Evolutionary conservation across 306 rosid species (phyloP).

Genomic region (Adenanthera pavonina): DNA sequence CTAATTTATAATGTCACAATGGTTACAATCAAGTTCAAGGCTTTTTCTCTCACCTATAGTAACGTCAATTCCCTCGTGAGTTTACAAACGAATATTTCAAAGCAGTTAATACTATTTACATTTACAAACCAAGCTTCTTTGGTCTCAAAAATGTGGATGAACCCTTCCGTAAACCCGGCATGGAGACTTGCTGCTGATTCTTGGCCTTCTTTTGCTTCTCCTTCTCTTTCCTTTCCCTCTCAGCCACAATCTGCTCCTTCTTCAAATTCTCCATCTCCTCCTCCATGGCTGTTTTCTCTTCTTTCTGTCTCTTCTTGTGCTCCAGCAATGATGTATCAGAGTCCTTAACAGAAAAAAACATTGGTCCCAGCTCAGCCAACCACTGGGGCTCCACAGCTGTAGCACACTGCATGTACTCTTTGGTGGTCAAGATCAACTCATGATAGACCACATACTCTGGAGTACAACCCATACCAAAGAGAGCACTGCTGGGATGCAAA

Average conservation of each 20-base stretch:
- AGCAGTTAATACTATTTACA: conserved; percentile 20
- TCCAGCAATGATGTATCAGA: conserved; percentile 91
- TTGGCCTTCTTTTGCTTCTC: conserved; percentile 69
- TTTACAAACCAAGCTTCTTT: conserved; percentile 79
- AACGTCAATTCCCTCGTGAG: background rate
- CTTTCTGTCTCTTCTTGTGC: conserved; percentile 90
- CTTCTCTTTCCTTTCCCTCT: conserved; percentile 57
- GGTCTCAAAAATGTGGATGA: conserved; percentile 86
- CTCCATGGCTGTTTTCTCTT: conserved; percentile 94
- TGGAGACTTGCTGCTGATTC: conserved; percentile 78
- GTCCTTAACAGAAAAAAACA: conserved; percentile 97
- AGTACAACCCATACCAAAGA: conserved; percentile 96
- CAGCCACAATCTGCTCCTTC: conserved; percentile 76
- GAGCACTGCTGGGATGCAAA: conserved; percentile 97
- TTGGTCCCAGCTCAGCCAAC: conserved; percentile 95
- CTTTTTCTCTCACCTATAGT: background rate
- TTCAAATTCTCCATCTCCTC: conserved; percentile 95
- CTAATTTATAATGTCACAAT: background rate
- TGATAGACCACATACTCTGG: conserved; percentile 93
- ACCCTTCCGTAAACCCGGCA: conserved; percentile 79
- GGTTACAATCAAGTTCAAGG: conserved; percentile 18
- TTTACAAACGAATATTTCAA: conserved; percentile 15
- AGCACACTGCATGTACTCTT: conserved; percentile 99
- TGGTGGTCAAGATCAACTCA: conserved; percentile 77
- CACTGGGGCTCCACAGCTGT: conserved; percentile 97